phyloP scores from a whole-genome alignment of 192 early-diverging fungal species.

The Lobulomyces angularis region DNA sequence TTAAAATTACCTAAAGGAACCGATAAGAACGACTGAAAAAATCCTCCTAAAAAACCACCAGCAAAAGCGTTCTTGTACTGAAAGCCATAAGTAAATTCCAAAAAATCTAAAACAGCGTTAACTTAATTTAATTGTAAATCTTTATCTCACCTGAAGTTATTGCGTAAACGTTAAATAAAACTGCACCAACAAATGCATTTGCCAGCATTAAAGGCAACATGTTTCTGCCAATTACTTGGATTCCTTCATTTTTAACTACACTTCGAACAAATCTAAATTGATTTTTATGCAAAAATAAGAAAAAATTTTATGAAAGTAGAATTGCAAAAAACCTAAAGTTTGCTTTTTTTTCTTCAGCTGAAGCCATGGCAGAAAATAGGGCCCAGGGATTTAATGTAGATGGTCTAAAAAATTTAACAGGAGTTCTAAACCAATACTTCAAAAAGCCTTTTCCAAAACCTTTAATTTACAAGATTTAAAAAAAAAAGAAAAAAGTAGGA shows the following conservation, averaged over 20 bases:
- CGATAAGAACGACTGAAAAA: slow-evolving; percentile 23
- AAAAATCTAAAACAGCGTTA: neutral
- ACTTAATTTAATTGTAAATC: neutral
- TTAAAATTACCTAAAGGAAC: slow-evolving; percentile 36
- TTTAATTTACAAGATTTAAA: no score
- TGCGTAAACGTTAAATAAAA: slow-evolving; percentile 40
- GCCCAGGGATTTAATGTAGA: slow-evolving; percentile 36
- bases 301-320: no score
- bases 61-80: slow-evolving; percentile 21
- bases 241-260: slow-evolving; percentile 25
- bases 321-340: slow-evolving; percentile 11
- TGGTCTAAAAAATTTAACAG: slow-evolving; percentile 38
- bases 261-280: slow-evolving; percentile 16
- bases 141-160: slow-evolving; percentile 1
- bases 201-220: slow-evolving; percentile 30
- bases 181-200: slow-evolving; percentile 30
- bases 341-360: slow-evolving; percentile 12
- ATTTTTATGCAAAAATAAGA: no score
- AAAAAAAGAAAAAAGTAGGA: no score
- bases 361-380: slow-evolving; percentile 27
- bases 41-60: slow-evolving; percentile 29
- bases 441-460: slow-evolving; percentile 25
- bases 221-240: slow-evolving; percentile 19
- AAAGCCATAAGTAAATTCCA: slow-evolving; percentile 4
- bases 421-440: slow-evolving; percentile 38